Evolutionary conservation across 2,329 filamentous ascomycete species (phyloP).

Genomic region (Neofusicoccum cordaticola): DNA sequence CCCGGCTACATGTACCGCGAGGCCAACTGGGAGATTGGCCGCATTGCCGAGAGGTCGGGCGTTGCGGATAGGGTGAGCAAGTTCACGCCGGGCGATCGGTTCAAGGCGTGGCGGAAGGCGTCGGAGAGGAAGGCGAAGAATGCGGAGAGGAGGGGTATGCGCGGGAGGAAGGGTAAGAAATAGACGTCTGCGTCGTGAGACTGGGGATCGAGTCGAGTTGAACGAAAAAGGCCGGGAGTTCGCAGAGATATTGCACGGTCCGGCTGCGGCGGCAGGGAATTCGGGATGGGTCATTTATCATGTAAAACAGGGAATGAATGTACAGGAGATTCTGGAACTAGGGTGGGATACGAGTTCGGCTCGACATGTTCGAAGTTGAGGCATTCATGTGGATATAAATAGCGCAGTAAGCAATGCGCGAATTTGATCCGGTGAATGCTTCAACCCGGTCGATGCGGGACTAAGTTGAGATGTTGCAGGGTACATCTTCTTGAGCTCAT

Average conservation of each 20-base stretch:
- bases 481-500: not conserved
- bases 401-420: too few species aligned
- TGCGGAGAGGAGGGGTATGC: conserved; percentile 55
- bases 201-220: too few species aligned
- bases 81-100: conserved; percentile 59
- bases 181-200: not conserved
- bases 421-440: too few species aligned
- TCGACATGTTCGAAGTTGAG: too few species aligned
- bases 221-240: not conserved
- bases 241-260: not conserved
- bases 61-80: conserved; percentile 48
- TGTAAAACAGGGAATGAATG: conserved; percentile 4
- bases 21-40: conserved; percentile 66
- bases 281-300: not conserved
- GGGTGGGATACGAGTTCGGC: not conserved
- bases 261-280: not conserved
- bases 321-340: not conserved
- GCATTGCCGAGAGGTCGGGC: conserved; percentile 59
- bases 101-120: conserved; percentile 64
- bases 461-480: too few species aligned
- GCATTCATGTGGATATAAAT: too few species aligned
- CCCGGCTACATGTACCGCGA: conserved; percentile 63
- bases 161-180: conserved; percentile 15
- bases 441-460: too few species aligned
- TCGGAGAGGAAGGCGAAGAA: conserved; percentile 50